phyloP scores from a whole-genome alignment of 495 filamentous ascomycete species.

The Daldinia decipiens region DNA sequence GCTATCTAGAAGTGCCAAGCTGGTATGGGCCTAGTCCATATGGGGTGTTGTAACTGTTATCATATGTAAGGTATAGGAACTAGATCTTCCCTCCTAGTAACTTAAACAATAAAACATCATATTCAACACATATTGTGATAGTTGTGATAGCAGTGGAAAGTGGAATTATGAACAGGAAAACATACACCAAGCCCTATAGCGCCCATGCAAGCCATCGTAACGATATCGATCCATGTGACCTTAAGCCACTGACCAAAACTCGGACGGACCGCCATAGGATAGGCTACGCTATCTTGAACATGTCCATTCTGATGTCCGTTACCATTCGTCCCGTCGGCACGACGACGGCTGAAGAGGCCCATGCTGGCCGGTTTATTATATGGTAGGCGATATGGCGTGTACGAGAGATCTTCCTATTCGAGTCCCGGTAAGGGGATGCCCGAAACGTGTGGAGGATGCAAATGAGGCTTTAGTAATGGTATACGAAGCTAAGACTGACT shows the following conservation, averaged over 20 bases:
- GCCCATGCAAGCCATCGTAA: slow-evolving; percentile 67
- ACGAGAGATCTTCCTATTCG: not conserved
- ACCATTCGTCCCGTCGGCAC: slow-evolving; percentile 17
- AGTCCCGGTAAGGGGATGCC: slow-evolving; percentile 4
- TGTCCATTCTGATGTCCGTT: slow-evolving; percentile 28
- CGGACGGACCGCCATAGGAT: slow-evolving; percentile 55
- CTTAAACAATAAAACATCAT: too few relatives aligned
- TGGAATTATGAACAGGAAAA: slow-evolving; percentile 13
- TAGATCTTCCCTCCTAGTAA: too few relatives aligned
- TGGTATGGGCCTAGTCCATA: too few relatives aligned
- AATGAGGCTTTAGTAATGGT: not conserved
- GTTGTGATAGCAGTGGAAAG: too few relatives aligned
- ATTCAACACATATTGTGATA: too few relatives aligned
- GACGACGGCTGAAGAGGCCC: slow-evolving; percentile 46
- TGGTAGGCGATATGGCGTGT: not conserved
- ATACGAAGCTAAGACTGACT: not conserved
- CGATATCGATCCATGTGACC: slow-evolving; percentile 65
- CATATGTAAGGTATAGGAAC: too few relatives aligned
- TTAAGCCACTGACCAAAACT: slow-evolving; percentile 67
- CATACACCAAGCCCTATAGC: slow-evolving; percentile 66
- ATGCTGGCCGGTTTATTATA: slow-evolving; percentile 29
- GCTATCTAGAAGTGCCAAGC: too few relatives aligned
- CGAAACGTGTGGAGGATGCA: not conserved
- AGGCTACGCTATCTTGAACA: slow-evolving; percentile 34
- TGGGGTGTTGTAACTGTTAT: too few relatives aligned